These are phyloP conservation scores for Lecanosticta acicola DNA, from an alignment of 2,329 filamentous ascomycete species.

Conservation along the genomic window DNA sequence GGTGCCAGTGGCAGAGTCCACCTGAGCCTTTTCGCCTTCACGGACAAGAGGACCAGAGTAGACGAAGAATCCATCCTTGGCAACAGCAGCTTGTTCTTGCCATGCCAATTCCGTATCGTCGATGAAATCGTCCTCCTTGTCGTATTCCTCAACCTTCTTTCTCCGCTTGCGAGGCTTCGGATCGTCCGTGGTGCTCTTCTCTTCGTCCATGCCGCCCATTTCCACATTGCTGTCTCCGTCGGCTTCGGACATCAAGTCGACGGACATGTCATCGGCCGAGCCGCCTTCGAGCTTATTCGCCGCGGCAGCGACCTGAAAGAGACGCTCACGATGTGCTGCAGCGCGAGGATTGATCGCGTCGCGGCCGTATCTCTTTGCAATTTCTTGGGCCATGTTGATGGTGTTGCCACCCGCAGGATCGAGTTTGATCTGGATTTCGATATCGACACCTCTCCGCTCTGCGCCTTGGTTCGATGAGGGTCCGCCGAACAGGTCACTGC, in stretches of 20 bases:
- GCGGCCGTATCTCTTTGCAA: conserved; percentile 90
- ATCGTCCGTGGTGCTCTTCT: conserved; percentile 58
- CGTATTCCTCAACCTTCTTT: conserved; percentile 65
- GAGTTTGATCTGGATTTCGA: conserved; percentile 77
- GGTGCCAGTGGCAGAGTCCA: conserved; percentile 25
- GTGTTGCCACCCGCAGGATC: conserved; percentile 81
- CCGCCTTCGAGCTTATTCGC: conserved; percentile 79
- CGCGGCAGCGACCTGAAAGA: conserved; percentile 81
- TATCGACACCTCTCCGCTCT: conserved; percentile 59
- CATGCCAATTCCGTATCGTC: conserved; percentile 93
- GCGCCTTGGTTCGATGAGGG: conserved; percentile 41
- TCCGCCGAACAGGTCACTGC: conserved; percentile 55
- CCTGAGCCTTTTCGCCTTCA: conserved; percentile 63
- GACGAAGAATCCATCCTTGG: conserved; percentile 95
- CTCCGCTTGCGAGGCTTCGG: conserved; percentile 73
- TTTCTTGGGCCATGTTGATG: conserved; percentile 90
- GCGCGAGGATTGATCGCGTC: conserved; percentile 87
- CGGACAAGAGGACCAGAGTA: conserved; percentile 88
- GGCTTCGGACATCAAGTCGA: conserved; percentile 59
- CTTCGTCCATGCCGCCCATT: conserved; percentile 60
- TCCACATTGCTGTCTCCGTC: conserved; percentile 82
- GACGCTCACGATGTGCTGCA: conserved; percentile 79
- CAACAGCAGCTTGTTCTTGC: conserved; percentile 91
- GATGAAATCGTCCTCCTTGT: conserved; percentile 63
- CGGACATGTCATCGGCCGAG: conserved; percentile 73